Evolutionary conservation across 805 yeast species (phyloP), one percentile per base, ranked within the genome.

Genomic region (Cyberlindnera bimundalis): DNA sequence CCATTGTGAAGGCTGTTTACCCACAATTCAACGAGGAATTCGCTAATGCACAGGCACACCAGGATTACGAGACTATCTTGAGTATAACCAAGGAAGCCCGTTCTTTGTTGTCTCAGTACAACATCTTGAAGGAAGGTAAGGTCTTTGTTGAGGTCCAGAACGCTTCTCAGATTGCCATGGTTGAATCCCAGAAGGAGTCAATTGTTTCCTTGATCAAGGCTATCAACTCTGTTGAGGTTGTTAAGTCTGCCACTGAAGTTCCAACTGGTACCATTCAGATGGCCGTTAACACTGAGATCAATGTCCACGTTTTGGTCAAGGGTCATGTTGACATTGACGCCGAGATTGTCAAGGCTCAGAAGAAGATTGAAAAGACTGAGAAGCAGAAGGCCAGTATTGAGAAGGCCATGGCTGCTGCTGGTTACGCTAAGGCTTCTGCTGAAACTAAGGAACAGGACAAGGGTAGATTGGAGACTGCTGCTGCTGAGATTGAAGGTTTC

Each of bases 251-350:
- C 18, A 75, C 78, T 18, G 68, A 64, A 13, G 77, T 89, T 47
- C 97, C 97, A 53, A 78, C 79, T 45, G 99, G 99, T 33, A 86
- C 96, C 64, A 96, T 91, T 31, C 75, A 89, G 51, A 81, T 79
- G 53, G 77, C 95, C 42, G 87, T 91, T 43, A 77, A 79, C 44
- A 83, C 95, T 35, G 84, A 78, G 40, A 80, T 87, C 61, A 82
- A 79, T 45, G 98, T 90, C 16, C 96, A 88, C 57, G 78, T 91
- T 23, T 73, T 93, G 61, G 96, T 91, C 43, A 90, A 88, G 73
- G 99, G 98, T 40, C 90, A 84, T 61, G 81, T 93, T 52, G 97
- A 91, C 64, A 76, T 90, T 53, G 97, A 89, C 56, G 84, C 84
- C 41, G 98, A 93, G 69, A 85, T 93, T 56, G 60, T 71, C 53